Evolutionary conservation across 176 grass and related monocot genomes (phyloP).

Genomic region (Ensete ventricosum): DNA sequence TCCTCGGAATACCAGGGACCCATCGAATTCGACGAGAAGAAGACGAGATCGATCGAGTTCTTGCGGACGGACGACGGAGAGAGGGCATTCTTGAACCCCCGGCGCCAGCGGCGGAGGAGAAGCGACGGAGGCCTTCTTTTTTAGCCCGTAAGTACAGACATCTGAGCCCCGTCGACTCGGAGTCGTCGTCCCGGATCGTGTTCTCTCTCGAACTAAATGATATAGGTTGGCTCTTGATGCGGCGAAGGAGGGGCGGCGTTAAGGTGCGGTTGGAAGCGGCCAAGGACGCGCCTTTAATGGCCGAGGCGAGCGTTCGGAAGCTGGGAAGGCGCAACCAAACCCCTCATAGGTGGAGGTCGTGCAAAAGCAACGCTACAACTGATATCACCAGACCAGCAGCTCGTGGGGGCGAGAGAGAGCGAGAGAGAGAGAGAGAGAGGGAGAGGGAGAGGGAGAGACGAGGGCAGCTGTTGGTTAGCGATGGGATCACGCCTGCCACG

Average conservation of each 20-base stretch:
- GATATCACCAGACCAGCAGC: background rate
- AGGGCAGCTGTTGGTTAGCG: background rate
- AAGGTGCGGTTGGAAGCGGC: background rate
- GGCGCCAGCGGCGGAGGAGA: background rate
- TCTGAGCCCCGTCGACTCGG: background rate
- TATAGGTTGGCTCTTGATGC: conserved; percentile 1
- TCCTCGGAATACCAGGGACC: background rate
- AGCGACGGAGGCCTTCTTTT: background rate
- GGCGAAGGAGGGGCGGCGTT: conserved; percentile 12
- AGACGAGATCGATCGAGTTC: too few species aligned
- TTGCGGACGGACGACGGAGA: background rate
- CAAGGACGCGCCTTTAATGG: conserved; percentile 31
- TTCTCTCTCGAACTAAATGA: conserved; percentile 1
- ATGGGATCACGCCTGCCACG: conserved; percentile 9
- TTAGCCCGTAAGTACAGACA: background rate
- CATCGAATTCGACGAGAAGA: background rate
- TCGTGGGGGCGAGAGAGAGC: background rate
- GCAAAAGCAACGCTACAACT: background rate
- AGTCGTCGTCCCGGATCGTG: background rate
- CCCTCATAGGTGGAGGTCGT: background rate
- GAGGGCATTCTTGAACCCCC: background rate
- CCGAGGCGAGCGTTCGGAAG: background rate
- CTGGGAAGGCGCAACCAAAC: background rate
- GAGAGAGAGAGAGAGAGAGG: background rate
- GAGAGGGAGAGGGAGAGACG: background rate